Percentiles rank a stretch among this genome's conserved stretches.
These are phyloP conservation scores for Thalia dealbata DNA, from an alignment of 176 grass and related monocot genomes.

Conservation along the genomic window DNA sequence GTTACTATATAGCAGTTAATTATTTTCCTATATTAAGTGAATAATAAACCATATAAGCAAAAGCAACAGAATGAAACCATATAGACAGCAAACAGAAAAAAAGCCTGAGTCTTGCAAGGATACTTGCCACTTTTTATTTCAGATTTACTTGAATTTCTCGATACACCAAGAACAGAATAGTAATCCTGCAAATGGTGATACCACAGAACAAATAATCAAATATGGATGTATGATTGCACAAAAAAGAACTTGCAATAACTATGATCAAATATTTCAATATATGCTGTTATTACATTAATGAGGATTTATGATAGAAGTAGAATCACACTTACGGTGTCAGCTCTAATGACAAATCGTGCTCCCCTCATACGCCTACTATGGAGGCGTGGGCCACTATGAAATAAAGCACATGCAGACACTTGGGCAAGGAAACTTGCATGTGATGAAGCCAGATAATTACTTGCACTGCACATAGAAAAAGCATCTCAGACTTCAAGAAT, in stretches of 20 bases:
- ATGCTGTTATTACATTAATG: neutral
- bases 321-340: slow-evolving; percentile 57
- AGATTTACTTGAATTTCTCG: slow-evolving; percentile 96
- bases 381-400: slow-evolving; percentile 36
- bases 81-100: neutral
- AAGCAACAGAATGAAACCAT: neutral
- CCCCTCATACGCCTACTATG: slow-evolving; percentile 38
- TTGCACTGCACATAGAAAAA: slow-evolving; percentile 37
- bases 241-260: slow-evolving; percentile 14
- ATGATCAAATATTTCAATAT: neutral
- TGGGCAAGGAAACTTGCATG: slow-evolving; percentile 35
- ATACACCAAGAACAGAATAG: slow-evolving; percentile 80
- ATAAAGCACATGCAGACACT: slow-evolving; percentile 20
- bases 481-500: neutral
- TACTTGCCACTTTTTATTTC: slow-evolving; percentile 94
- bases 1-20: too few species aligned
- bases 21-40: too few species aligned
- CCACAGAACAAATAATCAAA: neutral
- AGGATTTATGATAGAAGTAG: neutral
- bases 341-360: slow-evolving; percentile 69
- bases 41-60: neutral
- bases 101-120: slow-evolving; percentile 9
- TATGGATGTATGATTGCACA: slow-evolving; percentile 8
- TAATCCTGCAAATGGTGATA: slow-evolving; percentile 64
- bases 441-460: slow-evolving; percentile 35